A percentile compares a stretch with the other conserved stretches of the same genome.
Evolutionary conservation across 192 early-diverging fungal genomes (phyloP).

Genomic region (Backusella mclennaniae): DNA sequence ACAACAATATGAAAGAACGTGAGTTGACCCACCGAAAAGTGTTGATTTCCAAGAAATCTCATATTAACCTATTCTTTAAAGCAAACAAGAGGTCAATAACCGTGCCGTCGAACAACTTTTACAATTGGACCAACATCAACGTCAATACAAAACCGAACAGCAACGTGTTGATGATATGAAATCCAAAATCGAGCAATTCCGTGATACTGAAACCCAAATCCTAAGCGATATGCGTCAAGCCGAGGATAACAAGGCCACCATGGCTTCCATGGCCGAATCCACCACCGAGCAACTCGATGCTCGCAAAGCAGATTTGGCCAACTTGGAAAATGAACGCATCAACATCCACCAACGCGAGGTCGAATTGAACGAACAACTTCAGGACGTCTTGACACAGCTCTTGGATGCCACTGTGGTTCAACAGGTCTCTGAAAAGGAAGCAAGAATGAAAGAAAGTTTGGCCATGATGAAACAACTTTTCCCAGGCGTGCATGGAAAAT

Average conservation of each 20-base stretch:
- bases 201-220: slow-evolving; percentile 43
- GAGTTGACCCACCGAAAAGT: neutral
- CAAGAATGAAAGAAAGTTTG: slow-evolving; percentile 73
- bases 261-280: neutral
- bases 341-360: slow-evolving; percentile 49
- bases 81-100: slow-evolving; percentile 70
- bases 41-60: neutral
- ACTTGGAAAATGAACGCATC: slow-evolving; percentile 62
- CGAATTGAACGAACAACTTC: slow-evolving; percentile 85
- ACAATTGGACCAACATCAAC: slow-evolving; percentile 62
- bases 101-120: slow-evolving; percentile 70
- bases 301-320: slow-evolving; percentile 52
- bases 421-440: slow-evolving; percentile 80
- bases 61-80: slow-evolving; percentile 15
- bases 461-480: slow-evolving; percentile 82
- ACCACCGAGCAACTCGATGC: slow-evolving; percentile 12
- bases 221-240: slow-evolving; percentile 46
- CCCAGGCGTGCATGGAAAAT: slow-evolving; percentile 81
- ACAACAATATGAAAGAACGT: slow-evolving; percentile 30
- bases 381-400: slow-evolving; percentile 71
- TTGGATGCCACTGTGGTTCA: slow-evolving; percentile 80
- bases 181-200: slow-evolving; percentile 53
- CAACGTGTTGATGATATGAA: slow-evolving; percentile 61
- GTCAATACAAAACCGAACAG: slow-evolving; percentile 58
- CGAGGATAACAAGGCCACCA: slow-evolving; percentile 29